Evolutionary conservation across 2,329 filamentous ascomycete genomes (phyloP).

Genomic region (Plectosphaerella plurivora): DNA sequence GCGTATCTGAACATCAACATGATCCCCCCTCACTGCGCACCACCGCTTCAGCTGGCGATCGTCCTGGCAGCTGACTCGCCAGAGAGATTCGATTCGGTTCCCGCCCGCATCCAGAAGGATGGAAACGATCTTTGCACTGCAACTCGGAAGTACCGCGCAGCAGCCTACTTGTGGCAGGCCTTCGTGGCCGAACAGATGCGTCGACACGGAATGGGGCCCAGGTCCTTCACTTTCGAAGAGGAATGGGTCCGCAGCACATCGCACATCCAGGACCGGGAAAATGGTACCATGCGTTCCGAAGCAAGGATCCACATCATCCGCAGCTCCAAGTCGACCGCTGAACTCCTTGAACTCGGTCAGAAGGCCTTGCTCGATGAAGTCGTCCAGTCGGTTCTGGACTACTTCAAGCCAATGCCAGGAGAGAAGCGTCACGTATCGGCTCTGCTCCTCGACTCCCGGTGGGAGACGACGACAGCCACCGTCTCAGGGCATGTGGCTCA

Average conservation of each 20-base stretch:
- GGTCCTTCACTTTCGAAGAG: slow-evolving; percentile 88
- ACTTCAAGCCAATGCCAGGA: slow-evolving; percentile 70
- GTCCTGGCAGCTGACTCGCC: slow-evolving; percentile 84
- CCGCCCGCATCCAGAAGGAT: slow-evolving; percentile 70
- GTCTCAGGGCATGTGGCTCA: slow-evolving; percentile 80
- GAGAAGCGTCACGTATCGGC: slow-evolving; percentile 88
- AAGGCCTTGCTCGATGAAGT: slow-evolving; percentile 74
- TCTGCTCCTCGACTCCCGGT: slow-evolving; percentile 81
- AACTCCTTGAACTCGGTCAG: slow-evolving; percentile 68
- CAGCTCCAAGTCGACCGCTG: slow-evolving; percentile 75
- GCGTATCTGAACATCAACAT: slow-evolving; percentile 82
- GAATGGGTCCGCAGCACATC: slow-evolving; percentile 86
- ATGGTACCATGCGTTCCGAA: slow-evolving; percentile 77
- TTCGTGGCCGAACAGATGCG: slow-evolving; percentile 97
- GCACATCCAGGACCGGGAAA: slow-evolving; percentile 67
- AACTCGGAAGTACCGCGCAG: slow-evolving; percentile 87
- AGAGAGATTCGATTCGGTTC: slow-evolving; percentile 77
- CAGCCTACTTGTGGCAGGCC: slow-evolving; percentile 93
- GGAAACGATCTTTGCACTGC: slow-evolving; percentile 79
- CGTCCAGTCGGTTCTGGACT: slow-evolving; percentile 67
- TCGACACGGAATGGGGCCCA: slow-evolving; percentile 78
- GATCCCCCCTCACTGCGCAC: slow-evolving; percentile 70
- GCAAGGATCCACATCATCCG: slow-evolving; percentile 85
- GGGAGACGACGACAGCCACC: slow-evolving; percentile 67
- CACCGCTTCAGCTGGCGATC: slow-evolving; percentile 85